Conservation (phyloP, 2,329 filamentous ascomycete species). For the Talaromyces sp. region DNA sequence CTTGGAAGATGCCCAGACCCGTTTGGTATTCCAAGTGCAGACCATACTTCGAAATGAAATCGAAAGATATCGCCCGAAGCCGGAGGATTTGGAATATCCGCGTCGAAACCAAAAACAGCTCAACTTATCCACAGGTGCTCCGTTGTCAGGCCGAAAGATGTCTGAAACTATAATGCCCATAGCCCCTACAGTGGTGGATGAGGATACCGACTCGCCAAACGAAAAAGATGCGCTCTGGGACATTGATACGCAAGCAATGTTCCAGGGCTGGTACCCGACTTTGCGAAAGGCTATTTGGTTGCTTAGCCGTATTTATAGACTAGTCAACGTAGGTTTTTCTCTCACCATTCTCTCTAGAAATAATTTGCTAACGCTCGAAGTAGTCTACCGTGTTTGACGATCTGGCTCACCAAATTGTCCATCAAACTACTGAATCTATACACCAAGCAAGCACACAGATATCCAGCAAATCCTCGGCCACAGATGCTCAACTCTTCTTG, state of each 20-base stretch:
- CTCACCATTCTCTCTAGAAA: neutral
- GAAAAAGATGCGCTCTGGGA: conserved; percentile 46
- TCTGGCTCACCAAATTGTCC: conserved; percentile 75
- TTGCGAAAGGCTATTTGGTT: conserved; percentile 64
- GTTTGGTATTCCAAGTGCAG: conserved; percentile 62
- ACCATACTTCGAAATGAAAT: conserved; percentile 62
- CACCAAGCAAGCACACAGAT: conserved; percentile 71
- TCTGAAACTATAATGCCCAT: conserved; percentile 42
- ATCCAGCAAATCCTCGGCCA: conserved; percentile 55
- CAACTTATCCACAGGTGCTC: conserved; percentile 38
- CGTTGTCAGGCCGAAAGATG: conserved; percentile 51
- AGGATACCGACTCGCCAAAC: conserved; percentile 42
- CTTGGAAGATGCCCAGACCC: conserved; percentile 63
- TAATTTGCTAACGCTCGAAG: conserved; percentile 14
- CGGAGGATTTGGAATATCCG: conserved; percentile 63
- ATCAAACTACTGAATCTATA: conserved; percentile 81
- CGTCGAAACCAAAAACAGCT: conserved; percentile 45
- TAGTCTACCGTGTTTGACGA: conserved; percentile 67
- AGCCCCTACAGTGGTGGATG: conserved; percentile 46
- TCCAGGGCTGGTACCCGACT: conserved; percentile 63
- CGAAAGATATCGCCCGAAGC: conserved; percentile 60
- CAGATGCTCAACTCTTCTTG: conserved; percentile 84
- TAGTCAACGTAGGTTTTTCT: conserved; percentile 54
- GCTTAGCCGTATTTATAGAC: conserved; percentile 63
- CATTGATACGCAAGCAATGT: conserved; percentile 53